phyloP scores from a whole-genome alignment of 2,329 filamentous ascomycete genomes.

The Sarocladiaceae sp. region DNA sequence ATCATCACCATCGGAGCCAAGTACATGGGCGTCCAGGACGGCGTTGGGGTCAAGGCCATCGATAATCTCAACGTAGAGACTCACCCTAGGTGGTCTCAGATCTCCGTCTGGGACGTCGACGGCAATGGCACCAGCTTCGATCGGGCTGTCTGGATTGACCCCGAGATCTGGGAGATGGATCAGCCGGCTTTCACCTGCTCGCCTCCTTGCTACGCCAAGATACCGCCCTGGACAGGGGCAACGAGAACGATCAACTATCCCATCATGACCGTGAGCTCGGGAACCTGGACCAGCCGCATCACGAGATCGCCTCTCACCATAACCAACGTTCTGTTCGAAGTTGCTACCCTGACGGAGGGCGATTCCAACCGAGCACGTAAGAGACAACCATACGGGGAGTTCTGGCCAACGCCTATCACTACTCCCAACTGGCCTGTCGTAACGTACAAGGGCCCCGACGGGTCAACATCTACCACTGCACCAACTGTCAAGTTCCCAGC shows the following conservation, averaged over 20 bases:
- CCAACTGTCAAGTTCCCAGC: slow-evolving; percentile 14
- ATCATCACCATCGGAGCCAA: slow-evolving; percentile 25
- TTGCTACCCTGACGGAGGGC: slow-evolving; percentile 15
- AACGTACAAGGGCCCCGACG: slow-evolving; percentile 15
- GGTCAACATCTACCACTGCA: slow-evolving; percentile 11
- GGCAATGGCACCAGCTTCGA: slow-evolving; percentile 10
- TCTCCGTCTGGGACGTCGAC: slow-evolving; percentile 18
- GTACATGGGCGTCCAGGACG: slow-evolving; percentile 20
- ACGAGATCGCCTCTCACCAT: slow-evolving; percentile 22
- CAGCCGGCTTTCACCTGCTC: slow-evolving; percentile 21
- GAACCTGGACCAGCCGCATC: slow-evolving; percentile 24
- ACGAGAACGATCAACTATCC: slow-evolving; percentile 25
- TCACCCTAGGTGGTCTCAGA: slow-evolving; percentile 24
- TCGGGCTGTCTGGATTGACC: slow-evolving; percentile 15
- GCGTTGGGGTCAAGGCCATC: slow-evolving; percentile 17
- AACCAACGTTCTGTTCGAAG: slow-evolving; percentile 18
- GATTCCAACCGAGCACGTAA: slow-evolving; percentile 2
- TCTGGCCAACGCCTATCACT: slow-evolving; percentile 16
- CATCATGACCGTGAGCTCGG: slow-evolving; percentile 22
- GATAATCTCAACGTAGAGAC: slow-evolving; percentile 21
- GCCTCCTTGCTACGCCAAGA: slow-evolving; percentile 20
- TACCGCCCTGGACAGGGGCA: slow-evolving; percentile 21
- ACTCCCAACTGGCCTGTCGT: slow-evolving; percentile 18
- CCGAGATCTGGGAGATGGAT: slow-evolving; percentile 23
- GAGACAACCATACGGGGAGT: neutral